Evolutionary conservation across 2,329 filamentous ascomycete genomes (phyloP), one percentile per base, ranked within the genome.

Genomic region (Aspergillus sp.): DNA sequence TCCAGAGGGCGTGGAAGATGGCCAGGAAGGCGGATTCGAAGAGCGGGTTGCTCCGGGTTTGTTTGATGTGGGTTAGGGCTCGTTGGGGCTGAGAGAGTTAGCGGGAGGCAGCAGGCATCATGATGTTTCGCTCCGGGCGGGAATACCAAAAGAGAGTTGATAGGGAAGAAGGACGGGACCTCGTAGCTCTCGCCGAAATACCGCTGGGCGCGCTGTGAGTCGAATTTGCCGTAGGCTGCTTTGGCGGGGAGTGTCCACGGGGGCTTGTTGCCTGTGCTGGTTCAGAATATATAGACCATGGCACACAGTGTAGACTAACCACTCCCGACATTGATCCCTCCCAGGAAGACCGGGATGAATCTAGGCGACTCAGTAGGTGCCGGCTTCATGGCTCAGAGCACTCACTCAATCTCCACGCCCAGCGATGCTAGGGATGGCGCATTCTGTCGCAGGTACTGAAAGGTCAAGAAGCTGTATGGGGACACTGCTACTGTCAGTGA

Each of bases 191-290:
- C 41, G 2, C 61, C 63, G 41, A 74, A 74, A 46, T 74, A 70
- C 33, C 58, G 60, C 37, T 64, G 62, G n/a, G 70, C 68, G 26
- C 72, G 60, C 13, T 53, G 47, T 3, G 48, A 48, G 45, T 78
- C 74, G 36, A 63, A 70, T 15, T 46, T 46, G 30, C 70, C 64
- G 49, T 85, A 79, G 1, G 49, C 55, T 14, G 71, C 77, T 63
- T 88, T 88, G 26, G 74, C 76, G 2, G 77, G 73, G 17, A 83
- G 64, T 0, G 67, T 67, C 80, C 81, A 86, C 1, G 84, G 83
- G 0, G 83, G 82, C 43, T 75, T 75, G 56, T 91, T 89, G 30
- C 80, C 80, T 75, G 43, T 10, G n/a, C n/a, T n/a, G n/a, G n/a
- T n/a, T n/a, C n/a, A n/a, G n/a, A n/a, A n/a, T n/a, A n/a, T n/a